Evolutionary conservation across 768 basidiomycete species (phyloP), one percentile per base, ranked within the genome.

Genomic region (Kwoniella pini): DNA sequence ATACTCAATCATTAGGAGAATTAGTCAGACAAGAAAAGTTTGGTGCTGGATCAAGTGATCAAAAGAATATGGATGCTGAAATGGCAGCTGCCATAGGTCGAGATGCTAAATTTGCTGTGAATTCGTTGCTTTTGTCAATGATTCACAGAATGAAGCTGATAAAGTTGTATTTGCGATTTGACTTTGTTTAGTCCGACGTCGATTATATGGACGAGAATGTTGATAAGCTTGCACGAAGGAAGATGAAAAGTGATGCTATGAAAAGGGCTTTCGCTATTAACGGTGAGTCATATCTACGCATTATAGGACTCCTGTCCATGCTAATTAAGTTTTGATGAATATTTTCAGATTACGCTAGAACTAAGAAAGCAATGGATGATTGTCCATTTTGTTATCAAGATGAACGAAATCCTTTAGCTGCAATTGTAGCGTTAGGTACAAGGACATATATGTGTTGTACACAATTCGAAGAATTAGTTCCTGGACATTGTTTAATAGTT

Each of bases 171-270:
- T n/a, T n/a, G n/a, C n/a, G n/a, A n/a, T n/a, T n/a, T 36, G 33
- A 36, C 15, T 15, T 7, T 15, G 15, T 36, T 36, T 56, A 92
- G 88, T 88, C 88, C 65, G 85, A 94, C 69, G 80, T 94, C 30
- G 96, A 97, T 45, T 98, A 98, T 68, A 88, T 96, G 64, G 96
- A 99, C 67, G 96, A 98, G 65, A 95, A 97, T 75, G 93, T 92
- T 0, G 95, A 95, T 71, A 88, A 87, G 67, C 83, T 98, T 0
- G 91, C 90, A 38, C 82, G 94, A 57, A 87, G 91, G 78, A 98
- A 95, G 80, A 93, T 97, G 90, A 89, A 93, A 52, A 86, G 88
- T 3, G 95, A 98, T 71, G 91, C 88, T 21, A 91, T 96, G 88
- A 98, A 93, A 77, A 85, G 94, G 44, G 90, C 92, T 67, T 99